phyloP scores from a whole-genome alignment of 345 rosid genomes.

The Angophora floribunda region DNA sequence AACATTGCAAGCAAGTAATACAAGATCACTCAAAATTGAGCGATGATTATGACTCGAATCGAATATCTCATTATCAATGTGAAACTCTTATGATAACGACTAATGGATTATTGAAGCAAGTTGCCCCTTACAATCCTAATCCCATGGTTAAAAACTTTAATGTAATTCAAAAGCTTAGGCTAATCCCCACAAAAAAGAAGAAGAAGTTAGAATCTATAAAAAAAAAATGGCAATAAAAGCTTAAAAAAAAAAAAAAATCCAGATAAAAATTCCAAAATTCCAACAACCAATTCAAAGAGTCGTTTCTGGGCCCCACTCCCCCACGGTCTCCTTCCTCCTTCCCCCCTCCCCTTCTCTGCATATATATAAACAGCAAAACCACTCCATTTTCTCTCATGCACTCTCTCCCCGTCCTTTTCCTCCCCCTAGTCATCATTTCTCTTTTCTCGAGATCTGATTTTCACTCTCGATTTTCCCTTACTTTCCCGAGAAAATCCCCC shows the following conservation, averaged over 20 bases:
- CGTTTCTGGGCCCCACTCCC: background rate
- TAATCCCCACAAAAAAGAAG: background rate
- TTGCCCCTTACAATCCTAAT: background rate
- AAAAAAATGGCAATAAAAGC: too few species aligned
- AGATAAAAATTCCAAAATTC: background rate
- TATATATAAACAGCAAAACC: background rate
- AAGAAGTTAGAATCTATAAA: background rate
- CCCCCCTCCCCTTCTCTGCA: background rate
- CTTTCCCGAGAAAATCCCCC: background rate
- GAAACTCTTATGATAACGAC: background rate
- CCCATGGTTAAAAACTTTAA: background rate
- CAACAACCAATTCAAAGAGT: background rate
- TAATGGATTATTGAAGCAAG: rapidly evolving
- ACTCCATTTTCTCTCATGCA: background rate
- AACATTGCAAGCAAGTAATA: rapidly evolving
- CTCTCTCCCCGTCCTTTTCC: background rate
- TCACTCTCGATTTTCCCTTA: background rate
- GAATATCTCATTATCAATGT: rapidly evolving
- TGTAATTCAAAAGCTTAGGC: background rate
- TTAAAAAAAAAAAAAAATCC: rapidly evolving
- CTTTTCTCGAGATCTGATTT: background rate
- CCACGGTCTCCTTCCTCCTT: background rate
- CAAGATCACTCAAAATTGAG: rapidly evolving
- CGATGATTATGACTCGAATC: rapidly evolving
- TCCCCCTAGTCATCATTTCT: background rate